These are phyloP conservation scores for Petunia secreta DNA, from an alignment of 257 asterid species.

Conservation along the genomic window DNA sequence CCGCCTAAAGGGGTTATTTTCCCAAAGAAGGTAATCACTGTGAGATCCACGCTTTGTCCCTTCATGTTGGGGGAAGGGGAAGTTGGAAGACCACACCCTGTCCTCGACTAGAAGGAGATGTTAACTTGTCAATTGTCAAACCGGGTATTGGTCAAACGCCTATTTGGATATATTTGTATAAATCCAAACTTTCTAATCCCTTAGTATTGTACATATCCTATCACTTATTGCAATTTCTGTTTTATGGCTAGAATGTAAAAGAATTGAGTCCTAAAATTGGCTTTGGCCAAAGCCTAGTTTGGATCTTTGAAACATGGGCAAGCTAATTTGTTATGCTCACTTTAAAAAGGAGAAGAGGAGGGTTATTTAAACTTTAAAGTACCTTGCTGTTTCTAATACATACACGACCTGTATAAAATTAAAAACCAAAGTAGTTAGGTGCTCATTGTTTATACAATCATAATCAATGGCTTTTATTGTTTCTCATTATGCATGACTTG, in stretches of 20 bases:
- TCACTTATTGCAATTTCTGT: neutral
- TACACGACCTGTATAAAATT: neutral
- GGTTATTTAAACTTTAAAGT: neutral
- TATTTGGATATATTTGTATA: neutral
- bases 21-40: conserved; percentile 69
- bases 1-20: conserved; percentile 82
- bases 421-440: neutral
- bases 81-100: conserved; percentile 9
- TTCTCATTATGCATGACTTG: neutral
- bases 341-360: neutral
- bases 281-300: conserved; percentile 13
- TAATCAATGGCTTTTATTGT: neutral
- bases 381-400: neutral
- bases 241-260: no score
- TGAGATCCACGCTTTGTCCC: neutral
- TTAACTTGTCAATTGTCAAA: conserved; percentile 1
- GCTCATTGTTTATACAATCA: neutral
- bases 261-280: neutral
- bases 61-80: neutral
- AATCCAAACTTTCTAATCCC: neutral
- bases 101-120: neutral
- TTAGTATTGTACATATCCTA: neutral
- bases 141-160: neutral
- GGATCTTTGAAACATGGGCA: conserved; percentile 7
- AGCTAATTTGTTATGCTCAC: neutral